A percentile compares a stretch with the other conserved stretches of the same genome.
These are phyloP conservation scores for Gossypium australe DNA, from an alignment of 345 rosid species.

Conservation along the genomic window DNA sequence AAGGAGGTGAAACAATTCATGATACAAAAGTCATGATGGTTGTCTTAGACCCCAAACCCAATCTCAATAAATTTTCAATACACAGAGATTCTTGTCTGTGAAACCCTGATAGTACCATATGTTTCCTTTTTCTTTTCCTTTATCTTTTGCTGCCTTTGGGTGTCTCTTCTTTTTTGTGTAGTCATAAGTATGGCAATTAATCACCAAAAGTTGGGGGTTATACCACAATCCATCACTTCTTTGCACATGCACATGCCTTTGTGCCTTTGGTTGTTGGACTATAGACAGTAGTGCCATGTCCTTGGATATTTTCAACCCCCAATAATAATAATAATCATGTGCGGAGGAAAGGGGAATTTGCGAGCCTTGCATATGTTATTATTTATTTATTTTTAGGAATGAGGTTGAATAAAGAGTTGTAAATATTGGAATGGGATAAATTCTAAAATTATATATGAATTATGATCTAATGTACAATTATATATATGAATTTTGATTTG, in stretches of 20 bases:
- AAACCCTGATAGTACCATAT: neutral
- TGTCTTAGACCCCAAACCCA: conserved; percentile 38
- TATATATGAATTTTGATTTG: no score
- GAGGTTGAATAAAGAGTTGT: no score
- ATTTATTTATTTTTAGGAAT: no score
- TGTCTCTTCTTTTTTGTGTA: neutral
- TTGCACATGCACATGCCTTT: conserved; percentile 29
- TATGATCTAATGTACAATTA: no score
- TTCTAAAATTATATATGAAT: no score
- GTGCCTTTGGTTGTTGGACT: neutral
- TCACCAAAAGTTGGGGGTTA: conserved; percentile 22
- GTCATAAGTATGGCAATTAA: conserved; percentile 17
- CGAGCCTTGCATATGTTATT: neutral
- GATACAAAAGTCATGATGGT: conserved; percentile 52
- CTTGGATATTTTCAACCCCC: neutral
- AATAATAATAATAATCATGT: neutral
- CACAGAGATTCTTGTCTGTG: conserved; percentile 20
- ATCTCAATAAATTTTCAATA: conserved; percentile 34
- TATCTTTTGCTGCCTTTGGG: neutral
- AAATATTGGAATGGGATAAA: no score
- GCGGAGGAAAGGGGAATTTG: neutral
- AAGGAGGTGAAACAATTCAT: conserved; percentile 47
- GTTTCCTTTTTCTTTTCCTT: neutral
- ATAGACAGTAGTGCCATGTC: conserved; percentile 44
- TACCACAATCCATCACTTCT: conserved; percentile 31